Base-by-base conservation (phyloP, 495 filamentous ascomycete species). In the Amphirosellinia nigrospora region DNA sequence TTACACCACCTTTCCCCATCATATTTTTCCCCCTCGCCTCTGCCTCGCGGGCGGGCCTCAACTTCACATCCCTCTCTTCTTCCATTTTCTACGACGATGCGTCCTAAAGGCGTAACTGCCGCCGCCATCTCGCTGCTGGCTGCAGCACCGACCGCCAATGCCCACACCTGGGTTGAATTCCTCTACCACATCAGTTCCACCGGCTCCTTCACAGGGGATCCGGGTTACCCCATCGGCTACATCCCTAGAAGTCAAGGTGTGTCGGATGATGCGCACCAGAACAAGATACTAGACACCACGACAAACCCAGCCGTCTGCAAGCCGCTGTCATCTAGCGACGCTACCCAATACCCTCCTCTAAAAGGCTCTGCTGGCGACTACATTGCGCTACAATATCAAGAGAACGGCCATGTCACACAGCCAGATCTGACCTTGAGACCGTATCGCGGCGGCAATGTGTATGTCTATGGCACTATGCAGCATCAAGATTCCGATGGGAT, bases 331-430 rank as follows among this genome's bases (percentile, higher is more conserved):
- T 84, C 86, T 28, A 82, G 77, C 23, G 87, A 92, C 72, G 84
- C 84, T 21, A 72, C 79, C 4, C 82, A 84, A 11, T 90, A 84
- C 68, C 89, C 89, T 3, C 86, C 87, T 71, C 86, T 96, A 15
- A 77, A 88, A 67, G 92, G 90, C 28, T 82, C 85, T 26, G 83
- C 92, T 9, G 92, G 93, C 39, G 86, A 88, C 68, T 86, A 86
- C 48, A 84, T 96, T 62, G 91, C 94, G 26, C 79, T 97, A 64
- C 83, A 86, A 23, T 96, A 93, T 79, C 84, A 87, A 60, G 94
- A 98, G 72, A 98, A 98, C 74, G 94, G 94, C 19, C 94, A 98
- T 79, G 91, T 96, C 66, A 92, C 89, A 1, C 81, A 89, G 0
- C 88, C 90, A 7, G 75, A 84, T 34, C 85, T 85, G 55, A 86